A percentile compares a stretch with the other conserved stretches of the same genome.
Conservation (phyloP, 768 basidiomycete genomes). For the Pilatotrama ljubarskyi region DNA sequence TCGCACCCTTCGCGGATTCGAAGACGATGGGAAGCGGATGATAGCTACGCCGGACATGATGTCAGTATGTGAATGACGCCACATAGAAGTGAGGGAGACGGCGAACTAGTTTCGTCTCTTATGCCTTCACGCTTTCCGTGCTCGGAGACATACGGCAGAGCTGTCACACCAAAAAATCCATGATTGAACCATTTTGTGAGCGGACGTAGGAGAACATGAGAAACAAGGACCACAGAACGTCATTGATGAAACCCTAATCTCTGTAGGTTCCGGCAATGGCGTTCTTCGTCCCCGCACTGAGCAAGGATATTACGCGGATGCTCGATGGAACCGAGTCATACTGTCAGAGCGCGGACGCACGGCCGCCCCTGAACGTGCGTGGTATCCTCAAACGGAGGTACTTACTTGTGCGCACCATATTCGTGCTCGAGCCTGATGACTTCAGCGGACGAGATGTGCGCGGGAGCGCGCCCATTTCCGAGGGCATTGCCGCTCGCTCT, state of each 20-base stretch:
- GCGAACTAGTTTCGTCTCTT: constrained; percentile 11
- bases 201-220: neutral
- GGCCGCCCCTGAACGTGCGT: neutral
- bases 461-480: constrained; percentile 18
- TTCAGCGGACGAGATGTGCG: constrained; percentile 56
- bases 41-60: constrained; percentile 58
- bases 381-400: neutral
- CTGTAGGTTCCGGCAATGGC: neutral
- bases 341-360: neutral
- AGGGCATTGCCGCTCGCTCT: constrained; percentile 7
- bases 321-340: neutral
- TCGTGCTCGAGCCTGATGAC: constrained; percentile 82
- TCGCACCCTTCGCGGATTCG: constrained; percentile 85
- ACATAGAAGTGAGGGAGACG: neutral
- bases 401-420: constrained; percentile 88
- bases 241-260: neutral
- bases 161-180: constrained; percentile 5
- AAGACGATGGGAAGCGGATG: constrained; percentile 95
- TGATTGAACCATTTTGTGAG: neutral
- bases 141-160: constrained; percentile 8
- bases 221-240: constrained; percentile 1
- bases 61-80: constrained; percentile 2
- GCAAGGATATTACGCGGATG: neutral
- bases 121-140: constrained; percentile 11
- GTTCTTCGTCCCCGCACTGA: neutral